These are phyloP conservation scores for Rhodocollybia butyracea DNA, from an alignment of 768 basidiomycete species.

Conservation along the genomic window DNA sequence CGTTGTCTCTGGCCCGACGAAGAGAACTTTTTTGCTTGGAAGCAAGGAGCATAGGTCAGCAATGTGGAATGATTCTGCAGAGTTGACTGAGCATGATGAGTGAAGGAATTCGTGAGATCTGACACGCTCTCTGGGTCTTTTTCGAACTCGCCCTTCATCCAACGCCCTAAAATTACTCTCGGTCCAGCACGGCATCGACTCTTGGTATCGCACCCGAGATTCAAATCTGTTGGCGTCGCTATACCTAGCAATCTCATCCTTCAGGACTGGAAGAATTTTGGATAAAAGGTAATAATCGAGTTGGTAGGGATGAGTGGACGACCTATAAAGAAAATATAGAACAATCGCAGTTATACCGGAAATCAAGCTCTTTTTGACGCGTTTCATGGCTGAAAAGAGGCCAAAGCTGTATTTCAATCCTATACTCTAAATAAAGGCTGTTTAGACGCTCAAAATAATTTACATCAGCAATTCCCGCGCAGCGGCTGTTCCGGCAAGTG, in stretches of 20 bases:
- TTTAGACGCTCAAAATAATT: too few relatives aligned
- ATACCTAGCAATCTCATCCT: not conserved
- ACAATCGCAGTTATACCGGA: not conserved
- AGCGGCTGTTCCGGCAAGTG: too few relatives aligned
- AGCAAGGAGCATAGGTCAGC: slow-evolving; percentile 26
- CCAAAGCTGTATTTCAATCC: not conserved
- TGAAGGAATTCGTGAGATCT: too few relatives aligned
- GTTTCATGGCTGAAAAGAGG: not conserved
- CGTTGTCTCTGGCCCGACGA: slow-evolving; percentile 44
- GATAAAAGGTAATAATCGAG: not conserved
- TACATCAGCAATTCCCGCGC: too few relatives aligned
- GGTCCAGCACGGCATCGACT: not conserved
- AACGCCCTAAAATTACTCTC: not conserved
- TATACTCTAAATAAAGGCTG: too few relatives aligned
- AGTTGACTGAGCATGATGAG: too few relatives aligned
- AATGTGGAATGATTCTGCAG: not conserved
- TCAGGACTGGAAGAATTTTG: not conserved
- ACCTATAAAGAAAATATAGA: not conserved
- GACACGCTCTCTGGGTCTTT: not conserved
- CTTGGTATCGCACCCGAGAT: not conserved
- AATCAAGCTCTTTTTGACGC: not conserved
- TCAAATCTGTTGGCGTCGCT: not conserved
- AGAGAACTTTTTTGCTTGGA: slow-evolving; percentile 32
- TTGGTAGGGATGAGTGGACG: not conserved
- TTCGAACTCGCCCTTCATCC: not conserved